phyloP scores from a whole-genome alignment of 2,329 filamentous ascomycete species.

The Colletotrichum tanaceti region DNA sequence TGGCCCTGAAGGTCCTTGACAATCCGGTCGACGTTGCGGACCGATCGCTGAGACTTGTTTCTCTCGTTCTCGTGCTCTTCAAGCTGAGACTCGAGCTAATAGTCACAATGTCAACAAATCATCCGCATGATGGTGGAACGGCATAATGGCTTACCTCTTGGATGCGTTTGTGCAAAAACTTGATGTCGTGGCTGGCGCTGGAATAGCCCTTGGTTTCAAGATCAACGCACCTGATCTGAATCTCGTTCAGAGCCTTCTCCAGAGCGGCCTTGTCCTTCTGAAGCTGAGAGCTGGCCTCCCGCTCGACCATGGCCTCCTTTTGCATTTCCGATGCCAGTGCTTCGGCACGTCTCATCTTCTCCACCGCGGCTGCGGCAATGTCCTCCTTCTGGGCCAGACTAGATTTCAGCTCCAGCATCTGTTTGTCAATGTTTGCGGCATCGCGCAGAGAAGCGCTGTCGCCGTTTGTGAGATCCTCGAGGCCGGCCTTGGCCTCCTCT shows the following conservation, averaged over 20 bases:
- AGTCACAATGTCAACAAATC: constrained; percentile 46
- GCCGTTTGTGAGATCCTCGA: constrained; percentile 88
- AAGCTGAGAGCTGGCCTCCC: constrained; percentile 82
- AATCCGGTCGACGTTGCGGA: constrained; percentile 91
- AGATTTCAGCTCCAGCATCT: constrained; percentile 89
- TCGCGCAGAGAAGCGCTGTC: constrained; percentile 90
- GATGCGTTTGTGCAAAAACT: constrained; percentile 92
- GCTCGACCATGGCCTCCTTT: constrained; percentile 88
- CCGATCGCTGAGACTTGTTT: constrained; percentile 83
- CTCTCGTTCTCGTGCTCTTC: constrained; percentile 84
- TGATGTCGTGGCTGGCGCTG: constrained; percentile 91
- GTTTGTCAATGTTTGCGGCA: constrained; percentile 87
- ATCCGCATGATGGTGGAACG: constrained; percentile 6
- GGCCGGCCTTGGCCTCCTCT: constrained; percentile 85
- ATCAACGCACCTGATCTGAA: constrained; percentile 90
- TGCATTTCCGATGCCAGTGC: constrained; percentile 88
- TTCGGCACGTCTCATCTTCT: constrained; percentile 96
- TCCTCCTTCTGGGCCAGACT: constrained; percentile 93
- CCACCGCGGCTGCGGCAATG: constrained; percentile 88
- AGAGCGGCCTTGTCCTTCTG: constrained; percentile 90
- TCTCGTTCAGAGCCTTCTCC: constrained; percentile 90
- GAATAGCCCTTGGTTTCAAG: constrained; percentile 98
- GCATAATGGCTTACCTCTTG: constrained; percentile 78
- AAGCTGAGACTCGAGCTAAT: constrained; percentile 85
- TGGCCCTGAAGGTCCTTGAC: constrained; percentile 94